Evolutionary conservation across 768 basidiomycete species (phyloP), one percentile per base, ranked within the genome.

Genomic region (Daedaleopsis nitida): DNA sequence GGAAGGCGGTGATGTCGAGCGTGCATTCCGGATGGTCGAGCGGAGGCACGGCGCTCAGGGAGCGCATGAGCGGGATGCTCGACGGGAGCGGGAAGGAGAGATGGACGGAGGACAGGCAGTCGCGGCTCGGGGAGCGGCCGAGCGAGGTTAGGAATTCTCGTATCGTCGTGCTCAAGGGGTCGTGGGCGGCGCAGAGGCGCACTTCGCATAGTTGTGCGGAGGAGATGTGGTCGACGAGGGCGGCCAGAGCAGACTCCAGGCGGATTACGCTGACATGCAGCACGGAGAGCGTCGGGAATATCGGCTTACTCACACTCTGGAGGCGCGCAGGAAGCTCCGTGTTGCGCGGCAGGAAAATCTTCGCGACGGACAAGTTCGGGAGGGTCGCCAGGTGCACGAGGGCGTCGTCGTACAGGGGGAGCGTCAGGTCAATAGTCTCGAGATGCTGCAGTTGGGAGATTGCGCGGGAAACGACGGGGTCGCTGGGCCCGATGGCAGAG

Each of bases 31-130:
- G 50, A n/a, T 55, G 57, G 38, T 59, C 58, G 37, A 56, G 34
- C 13, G 62, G 62, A 2, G 62, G 62, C 1, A 59, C 24, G 35
- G 58, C 62, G 23, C 51, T 56, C 43, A 64, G 23, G 7, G 62
- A 64, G 7, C 55, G 43, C 62, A 64, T 64, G 54, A 64, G 62
- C 34, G 62, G 58, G 3, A 64, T 59, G 27, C 58, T 64, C 16
- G 54, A 59, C 3, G 62, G 54, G 13, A 64, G 53, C 1, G 62
- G 62, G n/a, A 52, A 64, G n/a, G 51, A 56, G 21, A 64, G 27
- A 3, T 47, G 38, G 13, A 64, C 43, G 0, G 54, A 34, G 19
- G 62, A 55, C 3, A 64, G 49, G 3, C 38, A 23, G 14, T 64
- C 62, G 8, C 27, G 21, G 24, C 58, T 44, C 6, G 62, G 58